A percentile compares a stretch with the other conserved stretches of the same genome.
Evolutionary conservation across 1,284 basidiomycete genomes (phyloP).

Genomic region (Trichosporon ovoides): DNA sequence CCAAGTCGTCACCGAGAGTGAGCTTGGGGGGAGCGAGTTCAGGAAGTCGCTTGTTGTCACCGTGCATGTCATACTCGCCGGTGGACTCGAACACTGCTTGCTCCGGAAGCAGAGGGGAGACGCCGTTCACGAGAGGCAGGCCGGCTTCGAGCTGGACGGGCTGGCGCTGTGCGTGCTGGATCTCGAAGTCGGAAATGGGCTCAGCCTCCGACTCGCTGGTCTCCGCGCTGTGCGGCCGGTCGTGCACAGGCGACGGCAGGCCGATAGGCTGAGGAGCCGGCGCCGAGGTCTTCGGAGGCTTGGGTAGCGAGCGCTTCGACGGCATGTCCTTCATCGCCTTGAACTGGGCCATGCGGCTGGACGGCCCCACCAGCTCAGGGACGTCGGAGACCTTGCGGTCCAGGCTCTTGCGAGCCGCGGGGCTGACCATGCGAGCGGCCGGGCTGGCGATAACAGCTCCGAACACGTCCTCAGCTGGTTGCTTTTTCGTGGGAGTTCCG

Average conservation of each 20-base stretch:
- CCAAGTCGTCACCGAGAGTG: slow-evolving; percentile 1
- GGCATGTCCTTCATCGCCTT: slow-evolving; percentile 10
- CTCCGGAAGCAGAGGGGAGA: neutral
- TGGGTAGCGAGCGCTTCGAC: slow-evolving; percentile 11
- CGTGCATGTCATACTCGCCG: neutral
- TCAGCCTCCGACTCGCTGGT: neutral
- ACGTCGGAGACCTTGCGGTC: slow-evolving; percentile 22
- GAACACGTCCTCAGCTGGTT: slow-evolving; percentile 14
- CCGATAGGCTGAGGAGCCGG: slow-evolving; percentile 31
- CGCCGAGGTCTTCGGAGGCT: slow-evolving; percentile 29
- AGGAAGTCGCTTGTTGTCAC: slow-evolving; percentile 6
- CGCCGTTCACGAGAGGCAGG: no score
- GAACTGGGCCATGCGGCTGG: slow-evolving; percentile 33
- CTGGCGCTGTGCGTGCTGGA: neutral
- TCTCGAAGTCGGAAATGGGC: neutral
- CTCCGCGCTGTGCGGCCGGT: neutral
- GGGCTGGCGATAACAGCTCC: slow-evolving; percentile 15
- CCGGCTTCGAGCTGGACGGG: no score
- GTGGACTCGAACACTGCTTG: neutral
- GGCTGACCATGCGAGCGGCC: slow-evolving; percentile 6
- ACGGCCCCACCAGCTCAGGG: slow-evolving; percentile 33
- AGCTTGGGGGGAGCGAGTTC: slow-evolving; percentile 3
- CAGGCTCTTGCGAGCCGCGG: slow-evolving; percentile 9
- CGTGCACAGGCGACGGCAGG: slow-evolving; percentile 35
- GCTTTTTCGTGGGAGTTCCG: neutral